phyloP scores from a whole-genome alignment of 2,329 filamentous ascomycete genomes.

The Thielaviopsis cerberus region DNA sequence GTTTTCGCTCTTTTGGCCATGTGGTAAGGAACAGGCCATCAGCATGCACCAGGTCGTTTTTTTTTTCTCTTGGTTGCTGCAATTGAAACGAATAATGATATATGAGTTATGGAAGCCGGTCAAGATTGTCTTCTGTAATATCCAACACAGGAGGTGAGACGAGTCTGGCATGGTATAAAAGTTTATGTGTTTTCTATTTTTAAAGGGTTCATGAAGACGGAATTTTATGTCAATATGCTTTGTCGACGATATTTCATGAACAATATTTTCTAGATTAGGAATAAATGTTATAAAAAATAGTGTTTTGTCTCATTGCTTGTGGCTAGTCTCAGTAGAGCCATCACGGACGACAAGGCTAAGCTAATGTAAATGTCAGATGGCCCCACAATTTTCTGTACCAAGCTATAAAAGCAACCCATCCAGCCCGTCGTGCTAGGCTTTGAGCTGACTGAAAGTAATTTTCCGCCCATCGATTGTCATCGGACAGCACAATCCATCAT shows the following conservation, averaged over 20 bases:
- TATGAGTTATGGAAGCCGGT: neutral
- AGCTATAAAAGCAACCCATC: neutral
- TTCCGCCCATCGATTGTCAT: neutral
- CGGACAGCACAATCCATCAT: neutral
- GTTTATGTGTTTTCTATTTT: constrained; percentile 6
- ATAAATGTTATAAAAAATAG: neutral
- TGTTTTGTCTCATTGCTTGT: neutral
- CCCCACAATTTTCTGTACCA: neutral
- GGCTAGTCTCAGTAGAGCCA: neutral
- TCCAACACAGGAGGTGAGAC: neutral
- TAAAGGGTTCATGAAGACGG: neutral
- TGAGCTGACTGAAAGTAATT: too few species aligned
- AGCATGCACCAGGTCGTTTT: neutral
- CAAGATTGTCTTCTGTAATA: neutral
- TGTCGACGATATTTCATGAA: neutral
- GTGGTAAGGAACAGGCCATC: neutral
- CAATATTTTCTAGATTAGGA: neutral
- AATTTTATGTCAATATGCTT: constrained; percentile 7
- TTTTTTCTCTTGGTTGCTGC: neutral
- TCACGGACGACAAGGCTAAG: neutral
- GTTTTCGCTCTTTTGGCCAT: neutral
- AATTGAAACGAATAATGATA: neutral
- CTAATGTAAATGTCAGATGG: neutral
- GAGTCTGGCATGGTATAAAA: neutral
- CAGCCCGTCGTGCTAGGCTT: too few species aligned